Evolutionary conservation across 306 rosid genomes (phyloP), one percentile per base, ranked within the genome.

Genomic region (Cicer arietinum): DNA sequence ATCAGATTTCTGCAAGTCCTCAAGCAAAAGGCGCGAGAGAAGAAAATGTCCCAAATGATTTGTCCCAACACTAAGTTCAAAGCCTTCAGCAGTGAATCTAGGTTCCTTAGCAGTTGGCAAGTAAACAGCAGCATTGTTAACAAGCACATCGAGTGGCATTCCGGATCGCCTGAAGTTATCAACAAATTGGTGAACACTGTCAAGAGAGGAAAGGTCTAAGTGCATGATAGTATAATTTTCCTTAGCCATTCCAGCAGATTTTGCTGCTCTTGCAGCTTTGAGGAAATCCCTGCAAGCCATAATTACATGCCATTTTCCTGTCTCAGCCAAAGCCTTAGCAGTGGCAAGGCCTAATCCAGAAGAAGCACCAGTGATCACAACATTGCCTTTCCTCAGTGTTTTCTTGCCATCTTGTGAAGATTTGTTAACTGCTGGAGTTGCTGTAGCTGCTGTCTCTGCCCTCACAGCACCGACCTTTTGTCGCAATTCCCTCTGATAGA

Each of bases 251-350:
- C 99, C 99, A 12, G 96, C 92, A 14, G 96, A 78, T 77, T 95
- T 95, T 37, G 98, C 99, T 47, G 98, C 99, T 84, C 96, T 92
- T 77, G 94, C 91, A 46, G 98, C 84, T 85, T 95, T 95, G 79
- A 95, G 99, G 87, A 84, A 95, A 81, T 95, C 98, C 88, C 99
- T 92, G 88, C 99, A 95, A 18, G 99, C 99, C 99, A 95, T 90
- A 76, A 89, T 90, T 6, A 95, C 86, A 69, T 95, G 92, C 99
- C 99, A 95, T 81, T 95, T 92, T 65, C 99, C 98, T 1, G 97
- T 89, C 77, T 95, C 98, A 13, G 98, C 99, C 77, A 95, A 81
- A 53, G 97, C 89, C 89, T 92, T 95, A 43, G 99, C 99, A 57
- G 98, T 90, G 59, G 99, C 99, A 1, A 92, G 85, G 78, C 99